Percentiles rank a stretch among this genome's conserved stretches.
These are phyloP conservation scores for Isoetes engelmannii DNA, from an alignment of 83 land plant species.

Conservation along the genomic window DNA sequence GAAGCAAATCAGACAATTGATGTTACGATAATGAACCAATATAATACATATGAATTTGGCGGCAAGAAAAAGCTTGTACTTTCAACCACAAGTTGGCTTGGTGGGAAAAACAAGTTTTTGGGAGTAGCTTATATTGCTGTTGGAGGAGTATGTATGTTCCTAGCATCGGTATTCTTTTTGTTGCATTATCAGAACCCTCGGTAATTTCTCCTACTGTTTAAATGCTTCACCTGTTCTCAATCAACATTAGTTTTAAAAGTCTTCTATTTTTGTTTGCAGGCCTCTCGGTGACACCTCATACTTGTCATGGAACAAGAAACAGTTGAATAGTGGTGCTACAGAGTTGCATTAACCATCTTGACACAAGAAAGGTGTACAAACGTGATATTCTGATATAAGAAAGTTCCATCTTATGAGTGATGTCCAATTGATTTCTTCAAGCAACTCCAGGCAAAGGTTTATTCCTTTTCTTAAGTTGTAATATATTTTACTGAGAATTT, in stretches of 20 bases:
- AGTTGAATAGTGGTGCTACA: background rate
- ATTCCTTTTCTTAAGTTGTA: too few relatives aligned
- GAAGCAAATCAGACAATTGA: constrained; percentile 8
- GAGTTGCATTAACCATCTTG: too few relatives aligned
- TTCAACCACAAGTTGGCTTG: constrained; percentile 41
- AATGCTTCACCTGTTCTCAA: background rate
- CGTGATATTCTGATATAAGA: too few relatives aligned
- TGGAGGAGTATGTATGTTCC: constrained; percentile 25
- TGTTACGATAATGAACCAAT: constrained; percentile 24
- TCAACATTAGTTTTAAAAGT: background rate
- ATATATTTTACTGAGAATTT: too few relatives aligned
- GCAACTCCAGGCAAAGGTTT: too few relatives aligned
- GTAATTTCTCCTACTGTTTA: background rate
- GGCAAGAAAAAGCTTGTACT: constrained; percentile 40
- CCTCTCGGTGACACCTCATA: constrained; percentile 33
- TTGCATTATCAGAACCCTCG: constrained; percentile 28
- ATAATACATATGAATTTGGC: constrained; percentile 32
- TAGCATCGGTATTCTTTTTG: constrained; percentile 31
- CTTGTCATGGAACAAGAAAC: constrained; percentile 30
- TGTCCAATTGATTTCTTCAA: too few relatives aligned
- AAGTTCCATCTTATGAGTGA: too few relatives aligned
- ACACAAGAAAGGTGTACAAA: too few relatives aligned
- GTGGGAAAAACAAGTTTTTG: constrained; percentile 35
- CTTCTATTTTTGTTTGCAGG: constrained; percentile 7
- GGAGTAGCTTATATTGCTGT: constrained; percentile 32